Conservation (phyloP, 2,329 filamentous ascomycete genomes). For the Cladosporium sp. region DNA sequence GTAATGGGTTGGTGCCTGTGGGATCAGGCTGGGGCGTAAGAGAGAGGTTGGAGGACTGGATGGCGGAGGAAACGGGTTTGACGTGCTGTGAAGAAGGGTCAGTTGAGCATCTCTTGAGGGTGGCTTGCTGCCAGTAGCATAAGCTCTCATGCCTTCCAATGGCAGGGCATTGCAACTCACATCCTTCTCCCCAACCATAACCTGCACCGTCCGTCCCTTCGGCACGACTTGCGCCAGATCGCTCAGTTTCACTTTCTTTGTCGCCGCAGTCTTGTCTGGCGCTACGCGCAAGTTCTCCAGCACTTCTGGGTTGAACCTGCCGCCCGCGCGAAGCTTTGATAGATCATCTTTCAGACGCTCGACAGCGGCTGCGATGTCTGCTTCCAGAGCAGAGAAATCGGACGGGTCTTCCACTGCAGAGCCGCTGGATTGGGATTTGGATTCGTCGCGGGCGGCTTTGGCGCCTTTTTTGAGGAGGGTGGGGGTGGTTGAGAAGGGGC, state of each 20-base stretch:
- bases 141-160: no score
- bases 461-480: constrained; percentile 49
- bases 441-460: constrained; percentile 44
- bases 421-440: not conserved
- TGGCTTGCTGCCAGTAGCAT: no score
- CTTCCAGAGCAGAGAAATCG: constrained; percentile 57
- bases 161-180: not conserved
- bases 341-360: constrained; percentile 58
- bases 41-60: constrained; percentile 48
- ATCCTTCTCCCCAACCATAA: constrained; percentile 62
- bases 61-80: constrained; percentile 51
- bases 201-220: constrained; percentile 57
- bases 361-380: constrained; percentile 52
- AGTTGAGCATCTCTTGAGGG: not conserved
- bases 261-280: constrained; percentile 51
- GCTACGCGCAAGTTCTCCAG: constrained; percentile 60
- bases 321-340: constrained; percentile 58
- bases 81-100: constrained; percentile 37
- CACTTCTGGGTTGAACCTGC: constrained; percentile 58
- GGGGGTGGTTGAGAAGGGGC: constrained; percentile 42
- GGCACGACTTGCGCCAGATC: constrained; percentile 66
- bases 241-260: constrained; percentile 44
- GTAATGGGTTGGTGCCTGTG: constrained; percentile 46
- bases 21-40: constrained; percentile 48
- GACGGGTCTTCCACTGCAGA: constrained; percentile 49